A percentile compares a stretch with the other conserved stretches of the same genome.
These are phyloP conservation scores for Kregervanrija pseudodelftensis DNA, from an alignment of 805 yeast genomes.

Conservation along the genomic window DNA sequence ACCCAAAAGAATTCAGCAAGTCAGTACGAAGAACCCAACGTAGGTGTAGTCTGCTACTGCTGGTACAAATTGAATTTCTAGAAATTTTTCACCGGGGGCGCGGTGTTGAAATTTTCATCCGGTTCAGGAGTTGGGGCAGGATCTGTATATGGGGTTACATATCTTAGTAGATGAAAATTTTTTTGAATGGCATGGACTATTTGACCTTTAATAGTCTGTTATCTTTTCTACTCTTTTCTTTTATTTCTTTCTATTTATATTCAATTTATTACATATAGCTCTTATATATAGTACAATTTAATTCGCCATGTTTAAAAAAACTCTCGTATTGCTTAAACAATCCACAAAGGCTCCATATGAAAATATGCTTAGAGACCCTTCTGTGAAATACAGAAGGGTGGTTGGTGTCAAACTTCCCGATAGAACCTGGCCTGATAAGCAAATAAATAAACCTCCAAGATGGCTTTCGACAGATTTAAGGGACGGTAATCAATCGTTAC, in stretches of 20 bases:
- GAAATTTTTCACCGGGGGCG: too few relatives aligned
- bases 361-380: slow-evolving; percentile 67
- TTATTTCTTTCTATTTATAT: not conserved
- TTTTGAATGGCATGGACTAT: not conserved
- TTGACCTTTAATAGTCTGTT: not conserved
- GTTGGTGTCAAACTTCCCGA: slow-evolving; percentile 49
- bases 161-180: not conserved
- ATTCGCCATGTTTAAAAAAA: slow-evolving; percentile 23
- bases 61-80: too few relatives aligned
- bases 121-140: too few relatives aligned
- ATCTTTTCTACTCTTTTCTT: not conserved
- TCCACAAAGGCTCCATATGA: slow-evolving; percentile 23
- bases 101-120: too few relatives aligned
- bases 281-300: not conserved
- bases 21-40: too few relatives aligned
- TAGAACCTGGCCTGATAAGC: slow-evolving; percentile 66
- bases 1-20: too few relatives aligned
- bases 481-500: slow-evolving; percentile 77
- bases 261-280: not conserved
- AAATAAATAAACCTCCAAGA: slow-evolving; percentile 65
- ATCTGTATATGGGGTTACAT: too few relatives aligned
- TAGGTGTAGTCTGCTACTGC: too few relatives aligned
- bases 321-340: slow-evolving; percentile 22
- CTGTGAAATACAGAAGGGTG: slow-evolving; percentile 51
- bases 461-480: slow-evolving; percentile 77